Evolutionary conservation across 371 early-diverging fungal species (phyloP), one percentile per base, ranked within the genome.

Genomic region (Mucor lusitanicus): DNA sequence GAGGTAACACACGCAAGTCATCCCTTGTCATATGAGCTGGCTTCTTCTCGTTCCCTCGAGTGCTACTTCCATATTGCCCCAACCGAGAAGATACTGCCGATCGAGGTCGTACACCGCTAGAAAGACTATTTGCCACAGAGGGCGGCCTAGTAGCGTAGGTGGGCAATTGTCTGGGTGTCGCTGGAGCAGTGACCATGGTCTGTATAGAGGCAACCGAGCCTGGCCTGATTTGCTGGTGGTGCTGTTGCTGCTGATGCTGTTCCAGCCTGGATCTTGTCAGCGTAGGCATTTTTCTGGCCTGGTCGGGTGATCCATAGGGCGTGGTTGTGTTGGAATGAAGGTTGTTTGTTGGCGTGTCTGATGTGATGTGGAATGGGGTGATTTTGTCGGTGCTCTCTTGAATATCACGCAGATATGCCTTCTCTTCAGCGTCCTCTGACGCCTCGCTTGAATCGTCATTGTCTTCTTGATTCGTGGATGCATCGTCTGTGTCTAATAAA

Each of bases 371-470:
- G 32, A 59, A 57, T 13, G 68, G 44, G 33, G 32, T 55, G 33
- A 61, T 48, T 33, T 56, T 42, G 3, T 57, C 40, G 19, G 19
- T 63, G 42, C 59, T 68, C 53, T 67, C 40, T 63, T 68, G 65
- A 25, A 72, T 68, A 42, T 63, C 65, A 44, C 61, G 65, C 40
- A 74, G 64, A 50, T 74, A 74, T 23, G 68, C 68, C 23, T 63
- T 50, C 28, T 75, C 79, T 42, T 78, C 75, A 40, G 70, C 71
- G 27, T 75, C 70, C 39, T 70, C 69, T 32, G 75, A 75, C 0
- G 39, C 70, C 15, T 57, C 48, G 30, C 65, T 73, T 28, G 54
- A 63, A 37, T 64, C 70, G 25, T 25, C 27, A 25, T 53, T 53
- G 23, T 64, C 63, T 12, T 65, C 56, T 44, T 63, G 39, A 19